Base-by-base conservation (phyloP, 805 yeast species). In the Hanseniaspora hatyaiensis region DNA sequence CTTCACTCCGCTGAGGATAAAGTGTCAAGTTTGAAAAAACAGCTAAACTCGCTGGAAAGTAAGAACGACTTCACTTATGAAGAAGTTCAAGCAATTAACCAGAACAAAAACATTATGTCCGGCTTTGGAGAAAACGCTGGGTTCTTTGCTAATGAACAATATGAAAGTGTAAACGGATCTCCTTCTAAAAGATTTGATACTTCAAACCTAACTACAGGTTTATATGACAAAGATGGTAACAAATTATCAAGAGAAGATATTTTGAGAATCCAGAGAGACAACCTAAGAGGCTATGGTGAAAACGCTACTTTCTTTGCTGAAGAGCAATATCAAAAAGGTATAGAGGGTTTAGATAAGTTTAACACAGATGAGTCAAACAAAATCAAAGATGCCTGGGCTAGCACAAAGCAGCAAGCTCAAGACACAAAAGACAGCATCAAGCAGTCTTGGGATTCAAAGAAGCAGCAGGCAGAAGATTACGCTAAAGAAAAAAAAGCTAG, bases 201-300 rank as follows among this genome's bases (percentile, higher is more conserved):
- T 8, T 15, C 22, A 16, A 18, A 44, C 16, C 3, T 29, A 9
- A 34, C n/a, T 6, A 30, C 39, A 11, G 22, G 38, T 8, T n/a
- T 44, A 16, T 20, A 29, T 23, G 34, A 19, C 22, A 9, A n/a
- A 3, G 40, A 38, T 19, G 48, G 44, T 8, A 31, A 40, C 34
- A 37, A 32, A 33, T 18, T 23, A 5, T 41, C 19, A 30, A 63
- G 65, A 19, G 58, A 57, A 16, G 59, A 62, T 22, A 50, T 61
- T 26, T 63, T 62, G 1, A 55, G 55, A 33, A 49, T 53, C 20
- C 68, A 73, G 3, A 60, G 59, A 42, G 53, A 58, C 4, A 57
- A 69, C 3, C 59, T 70, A 3, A 58, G 56, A 20, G 75, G 75
- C 1, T 71, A 73, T 70, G 73, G 75, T 30, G 73, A 70, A 41